phyloP scores from a whole-genome alignment of 1,284 basidiomycete species.

The Ganoderma leucocontextum region DNA sequence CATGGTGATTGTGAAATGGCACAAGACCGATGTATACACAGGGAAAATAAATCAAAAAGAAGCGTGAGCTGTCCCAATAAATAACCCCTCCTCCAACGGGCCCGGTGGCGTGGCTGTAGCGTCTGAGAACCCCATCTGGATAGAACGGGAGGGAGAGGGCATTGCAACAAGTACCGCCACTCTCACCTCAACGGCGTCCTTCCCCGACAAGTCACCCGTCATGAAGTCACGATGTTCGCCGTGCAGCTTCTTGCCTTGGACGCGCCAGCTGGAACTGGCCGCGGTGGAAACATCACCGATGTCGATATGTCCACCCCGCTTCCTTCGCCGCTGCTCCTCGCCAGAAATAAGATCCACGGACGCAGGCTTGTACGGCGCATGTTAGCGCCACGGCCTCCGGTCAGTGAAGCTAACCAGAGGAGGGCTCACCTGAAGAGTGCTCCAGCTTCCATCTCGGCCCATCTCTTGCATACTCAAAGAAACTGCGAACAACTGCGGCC shows the following conservation, averaged over 20 bases:
- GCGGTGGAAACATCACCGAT: not conserved
- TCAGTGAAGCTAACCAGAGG: not conserved
- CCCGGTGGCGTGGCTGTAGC: not conserved
- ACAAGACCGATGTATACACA: not conserved
- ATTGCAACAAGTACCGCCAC: slow-evolving; percentile 22
- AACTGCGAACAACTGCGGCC: slow-evolving; percentile 12
- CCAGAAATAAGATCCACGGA: not conserved
- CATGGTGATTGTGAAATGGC: not conserved
- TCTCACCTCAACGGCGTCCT: slow-evolving; percentile 5
- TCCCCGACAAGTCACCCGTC: not conserved
- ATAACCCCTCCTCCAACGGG: slow-evolving; percentile 11
- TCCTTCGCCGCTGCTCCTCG: not conserved
- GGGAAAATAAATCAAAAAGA: slow-evolving; percentile 3
- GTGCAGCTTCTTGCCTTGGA: not conserved
- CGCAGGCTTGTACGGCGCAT: not conserved
- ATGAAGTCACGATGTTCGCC: not conserved
- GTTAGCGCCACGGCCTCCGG: not conserved
- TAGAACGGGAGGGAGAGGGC: slow-evolving; percentile 10
- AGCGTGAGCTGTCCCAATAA: slow-evolving; percentile 11
- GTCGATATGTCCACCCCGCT: not conserved
- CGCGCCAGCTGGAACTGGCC: not conserved
- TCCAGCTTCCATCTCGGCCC: slow-evolving; percentile 6
- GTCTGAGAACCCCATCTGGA: not conserved
- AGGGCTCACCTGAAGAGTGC: slow-evolving; percentile 5
- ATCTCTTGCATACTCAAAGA: not conserved